Evolutionary conservation across 805 yeast species (phyloP).

Genomic region (Ogataea philodendri): DNA sequence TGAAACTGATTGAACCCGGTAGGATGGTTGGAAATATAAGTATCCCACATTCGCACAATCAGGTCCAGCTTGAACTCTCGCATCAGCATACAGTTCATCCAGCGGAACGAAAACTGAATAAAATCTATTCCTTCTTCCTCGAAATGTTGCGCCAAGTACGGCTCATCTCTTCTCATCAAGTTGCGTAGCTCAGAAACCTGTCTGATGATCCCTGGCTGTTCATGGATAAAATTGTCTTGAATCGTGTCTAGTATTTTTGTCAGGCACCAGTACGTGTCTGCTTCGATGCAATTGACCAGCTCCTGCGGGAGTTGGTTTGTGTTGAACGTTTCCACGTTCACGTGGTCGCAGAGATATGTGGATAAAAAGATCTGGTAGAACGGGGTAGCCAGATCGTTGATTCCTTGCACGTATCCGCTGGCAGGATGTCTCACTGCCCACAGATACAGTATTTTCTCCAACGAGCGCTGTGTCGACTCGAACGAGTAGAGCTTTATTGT

Average conservation of each 20-base stretch:
- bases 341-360: conserved; percentile 52
- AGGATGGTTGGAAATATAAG: conserved; percentile 74
- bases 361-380: conserved; percentile 82
- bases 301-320: conserved; percentile 59
- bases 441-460: conserved; percentile 77
- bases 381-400: conserved; percentile 91
- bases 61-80: conserved; percentile 78
- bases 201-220: conserved; percentile 94
- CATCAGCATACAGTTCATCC: conserved; percentile 99
- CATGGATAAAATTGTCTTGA: conserved; percentile 95
- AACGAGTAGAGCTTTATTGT: conserved; percentile 68
- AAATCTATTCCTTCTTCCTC: conserved; percentile 85
- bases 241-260: conserved; percentile 89
- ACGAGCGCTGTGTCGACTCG: conserved; percentile 69
- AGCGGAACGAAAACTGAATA: conserved; percentile 91
- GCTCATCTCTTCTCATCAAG: conserved; percentile 77
- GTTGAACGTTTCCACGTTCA: conserved; percentile 56
- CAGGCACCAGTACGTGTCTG: conserved; percentile 96
- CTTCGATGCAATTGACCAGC: conserved; percentile 72
- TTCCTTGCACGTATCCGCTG: conserved; percentile 96
- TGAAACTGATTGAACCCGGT: conserved; percentile 89
- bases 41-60: conserved; percentile 96
- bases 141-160: conserved; percentile 69
- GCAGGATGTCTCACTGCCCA: conserved; percentile 99
- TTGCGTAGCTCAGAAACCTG: conserved; percentile 82